These are phyloP conservation scores for Aspergillus quadricinctus DNA, from an alignment of 2,329 filamentous ascomycete species.

Conservation along the genomic window DNA sequence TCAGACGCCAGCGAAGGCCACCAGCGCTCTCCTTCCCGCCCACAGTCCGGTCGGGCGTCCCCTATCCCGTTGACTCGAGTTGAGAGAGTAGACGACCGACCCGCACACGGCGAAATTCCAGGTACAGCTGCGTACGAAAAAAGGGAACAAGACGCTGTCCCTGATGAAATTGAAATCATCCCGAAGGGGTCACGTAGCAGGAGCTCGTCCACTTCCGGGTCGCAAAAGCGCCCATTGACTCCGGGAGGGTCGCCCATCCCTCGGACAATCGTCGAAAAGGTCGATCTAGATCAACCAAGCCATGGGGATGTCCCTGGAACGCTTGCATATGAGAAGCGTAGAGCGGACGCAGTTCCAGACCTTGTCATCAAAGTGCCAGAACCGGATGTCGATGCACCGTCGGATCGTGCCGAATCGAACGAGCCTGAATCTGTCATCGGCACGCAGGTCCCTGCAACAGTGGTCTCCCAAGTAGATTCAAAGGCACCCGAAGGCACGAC, in stretches of 20 bases:
- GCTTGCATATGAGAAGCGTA: conserved; percentile 51
- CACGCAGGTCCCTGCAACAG: conserved; percentile 39
- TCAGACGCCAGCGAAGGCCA: conserved; percentile 61
- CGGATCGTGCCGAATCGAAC: conserved; percentile 17
- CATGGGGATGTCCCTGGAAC: conserved; percentile 62
- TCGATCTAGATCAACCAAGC: conserved; percentile 53
- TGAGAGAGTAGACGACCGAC: conserved; percentile 57
- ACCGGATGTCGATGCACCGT: conserved; percentile 25
- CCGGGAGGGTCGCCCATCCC: conserved; percentile 53
- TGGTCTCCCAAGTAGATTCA: conserved; percentile 42
- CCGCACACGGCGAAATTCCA: conserved; percentile 58
- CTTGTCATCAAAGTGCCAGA: conserved; percentile 49
- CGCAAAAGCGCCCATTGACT: conserved; percentile 43
- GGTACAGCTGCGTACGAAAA: conserved; percentile 58
- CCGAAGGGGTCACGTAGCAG: conserved; percentile 41
- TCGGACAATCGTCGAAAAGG: conserved; percentile 58
- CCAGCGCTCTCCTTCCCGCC: conserved; percentile 28
- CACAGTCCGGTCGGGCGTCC: conserved; percentile 43
- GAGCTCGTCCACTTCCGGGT: conserved; percentile 39
- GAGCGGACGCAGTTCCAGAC: conserved; percentile 58
- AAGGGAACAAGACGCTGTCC: conserved; percentile 56
- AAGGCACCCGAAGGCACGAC: conserved; percentile 32
- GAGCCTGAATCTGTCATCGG: conserved; percentile 10
- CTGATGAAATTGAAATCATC: conserved; percentile 60
- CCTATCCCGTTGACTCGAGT: conserved; percentile 60